A percentile compares a stretch with the other conserved stretches of the same genome.
phyloP scores from a whole-genome alignment of 352 stramenopile species.

The Pythium dissotocum region DNA sequence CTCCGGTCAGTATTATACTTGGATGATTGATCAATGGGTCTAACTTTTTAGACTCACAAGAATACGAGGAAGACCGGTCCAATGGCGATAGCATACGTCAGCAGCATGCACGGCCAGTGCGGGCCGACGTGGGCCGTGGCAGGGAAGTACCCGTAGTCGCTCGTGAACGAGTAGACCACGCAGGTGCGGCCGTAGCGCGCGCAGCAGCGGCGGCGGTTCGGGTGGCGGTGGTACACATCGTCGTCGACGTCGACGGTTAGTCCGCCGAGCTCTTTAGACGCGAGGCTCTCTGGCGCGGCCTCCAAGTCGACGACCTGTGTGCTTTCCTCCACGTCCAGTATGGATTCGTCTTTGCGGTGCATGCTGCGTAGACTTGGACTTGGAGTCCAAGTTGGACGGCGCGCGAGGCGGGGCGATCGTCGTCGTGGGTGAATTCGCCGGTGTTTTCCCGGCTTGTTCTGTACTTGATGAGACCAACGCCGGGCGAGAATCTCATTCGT shows the following conservation, averaged over 20 bases:
- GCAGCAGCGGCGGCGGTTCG: slow-evolving; percentile 18
- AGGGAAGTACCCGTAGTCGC: slow-evolving; percentile 58
- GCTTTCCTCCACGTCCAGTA: not conserved
- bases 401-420: not conserved
- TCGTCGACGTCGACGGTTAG: not conserved
- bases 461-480: not conserved
- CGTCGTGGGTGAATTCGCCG: not conserved
- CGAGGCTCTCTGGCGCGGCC: slow-evolving; percentile 6
- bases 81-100: slow-evolving; percentile 72
- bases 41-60: slow-evolving; percentile 23
- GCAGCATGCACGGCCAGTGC: slow-evolving; percentile 70
- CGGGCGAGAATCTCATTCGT: not conserved
- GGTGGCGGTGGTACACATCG: slow-evolving; percentile 21
- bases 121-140: slow-evolving; percentile 65
- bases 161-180: slow-evolving; percentile 54
- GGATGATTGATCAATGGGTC: not conserved
- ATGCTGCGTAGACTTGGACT: not conserved
- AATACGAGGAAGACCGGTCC: slow-evolving; percentile 58
- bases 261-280: not conserved
- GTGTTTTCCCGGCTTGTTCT: not conserved
- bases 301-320: slow-evolving; percentile 13
- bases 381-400: not conserved
- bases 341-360: not conserved
- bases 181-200: slow-evolving; percentile 57
- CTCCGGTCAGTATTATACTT: not conserved